Conservation (phyloP, 2,329 filamentous ascomycete genomes). For the Bertia moriformis region DNA sequence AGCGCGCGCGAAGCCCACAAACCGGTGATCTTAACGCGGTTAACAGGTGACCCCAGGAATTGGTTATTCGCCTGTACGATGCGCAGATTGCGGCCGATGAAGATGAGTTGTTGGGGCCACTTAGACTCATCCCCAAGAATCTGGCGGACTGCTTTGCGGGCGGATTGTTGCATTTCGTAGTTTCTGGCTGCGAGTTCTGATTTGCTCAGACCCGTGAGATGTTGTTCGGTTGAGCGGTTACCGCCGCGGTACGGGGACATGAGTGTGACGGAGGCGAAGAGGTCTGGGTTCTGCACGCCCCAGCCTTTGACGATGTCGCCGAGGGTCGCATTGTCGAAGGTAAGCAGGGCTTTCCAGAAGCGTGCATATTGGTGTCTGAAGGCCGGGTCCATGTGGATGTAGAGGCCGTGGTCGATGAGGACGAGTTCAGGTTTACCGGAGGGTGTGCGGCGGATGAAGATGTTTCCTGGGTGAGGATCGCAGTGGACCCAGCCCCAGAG, state of each 20-base stretch:
- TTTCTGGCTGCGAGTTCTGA: slow-evolving; percentile 41
- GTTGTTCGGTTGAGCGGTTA: slow-evolving; percentile 48
- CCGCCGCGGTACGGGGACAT: slow-evolving; percentile 85
- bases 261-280: slow-evolving; percentile 82
- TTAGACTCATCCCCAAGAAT: slow-evolving; percentile 56
- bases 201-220: slow-evolving; percentile 35
- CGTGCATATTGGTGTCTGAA: slow-evolving; percentile 76
- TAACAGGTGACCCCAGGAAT: slow-evolving; percentile 59
- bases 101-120: slow-evolving; percentile 57
- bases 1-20: slow-evolving; percentile 75
- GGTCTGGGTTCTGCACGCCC: slow-evolving; percentile 78
- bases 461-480: slow-evolving; percentile 93
- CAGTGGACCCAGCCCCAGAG: slow-evolving; percentile 92
- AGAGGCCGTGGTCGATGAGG: slow-evolving; percentile 91
- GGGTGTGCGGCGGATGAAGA: slow-evolving; percentile 78
- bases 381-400: slow-evolving; percentile 72
- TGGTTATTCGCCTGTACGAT: slow-evolving; percentile 66
- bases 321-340: slow-evolving; percentile 79
- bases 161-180: slow-evolving; percentile 64
- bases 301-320: slow-evolving; percentile 58
- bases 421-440: slow-evolving; percentile 78
- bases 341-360: slow-evolving; percentile 90
- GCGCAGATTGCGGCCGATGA: slow-evolving; percentile 58
- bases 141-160: slow-evolving; percentile 48
- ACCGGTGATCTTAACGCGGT: slow-evolving; percentile 85